phyloP scores from a whole-genome alignment of 257 asterid species.

The Linaria vulgaris region DNA sequence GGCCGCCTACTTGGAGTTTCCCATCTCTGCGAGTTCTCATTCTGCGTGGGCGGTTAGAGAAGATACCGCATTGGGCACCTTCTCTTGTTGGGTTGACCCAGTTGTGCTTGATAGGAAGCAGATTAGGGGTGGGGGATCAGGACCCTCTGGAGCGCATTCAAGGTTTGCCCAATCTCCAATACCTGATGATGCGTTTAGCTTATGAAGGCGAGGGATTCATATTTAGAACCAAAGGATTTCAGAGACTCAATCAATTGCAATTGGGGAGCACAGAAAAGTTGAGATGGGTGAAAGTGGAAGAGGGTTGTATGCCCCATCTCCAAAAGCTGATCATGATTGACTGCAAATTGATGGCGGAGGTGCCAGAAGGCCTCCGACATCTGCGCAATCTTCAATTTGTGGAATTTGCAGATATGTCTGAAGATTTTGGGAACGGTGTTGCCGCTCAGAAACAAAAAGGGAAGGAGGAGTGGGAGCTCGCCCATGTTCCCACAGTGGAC shows the following conservation, averaged over 20 bases:
- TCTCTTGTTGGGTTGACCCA: background rate
- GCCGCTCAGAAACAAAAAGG: background rate
- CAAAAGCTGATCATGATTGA: too few relatives aligned
- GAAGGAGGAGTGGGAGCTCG: too few relatives aligned
- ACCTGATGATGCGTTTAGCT: background rate
- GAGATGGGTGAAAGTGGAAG: too few relatives aligned
- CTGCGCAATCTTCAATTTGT: too few relatives aligned
- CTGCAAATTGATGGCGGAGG: too few relatives aligned
- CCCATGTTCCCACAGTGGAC: too few relatives aligned
- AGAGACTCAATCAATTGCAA: too few relatives aligned
- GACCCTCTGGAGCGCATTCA: conserved; percentile 20
- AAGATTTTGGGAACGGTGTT: background rate
- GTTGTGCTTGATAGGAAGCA: background rate
- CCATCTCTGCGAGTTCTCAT: background rate
- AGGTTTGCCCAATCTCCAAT: conserved; percentile 18
- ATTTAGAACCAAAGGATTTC: too few relatives aligned
- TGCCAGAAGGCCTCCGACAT: too few relatives aligned
- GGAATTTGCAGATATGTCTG: background rate
- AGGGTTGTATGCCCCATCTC: too few relatives aligned
- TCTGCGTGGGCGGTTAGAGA: conserved; percentile 12
- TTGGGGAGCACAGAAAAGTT: too few relatives aligned
- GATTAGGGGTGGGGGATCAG: background rate
- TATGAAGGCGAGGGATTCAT: too few relatives aligned
- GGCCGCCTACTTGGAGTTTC: background rate
- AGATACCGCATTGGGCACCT: conserved; percentile 17